Evolutionary conservation across 805 yeast genomes (phyloP).

Genomic region (Teunomyces cretensis): DNA sequence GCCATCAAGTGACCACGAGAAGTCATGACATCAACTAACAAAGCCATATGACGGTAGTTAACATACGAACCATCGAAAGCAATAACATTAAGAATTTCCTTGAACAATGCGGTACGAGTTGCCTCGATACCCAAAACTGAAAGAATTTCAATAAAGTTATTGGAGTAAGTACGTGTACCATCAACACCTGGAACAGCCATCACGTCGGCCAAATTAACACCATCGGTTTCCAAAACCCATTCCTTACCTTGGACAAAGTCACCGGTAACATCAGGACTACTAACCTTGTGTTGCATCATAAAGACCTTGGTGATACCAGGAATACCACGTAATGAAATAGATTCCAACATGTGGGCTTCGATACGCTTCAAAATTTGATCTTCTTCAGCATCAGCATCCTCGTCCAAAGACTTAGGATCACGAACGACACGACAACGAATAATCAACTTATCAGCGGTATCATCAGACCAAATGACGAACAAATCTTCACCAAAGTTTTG

Average conservation of each 20-base stretch:
- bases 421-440: constrained; percentile 98
- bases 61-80: constrained; percentile 99
- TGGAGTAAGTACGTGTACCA: constrained; percentile 84
- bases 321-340: constrained; percentile 93
- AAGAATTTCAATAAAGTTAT: constrained; percentile 93
- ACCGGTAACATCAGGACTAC: constrained; percentile 74
- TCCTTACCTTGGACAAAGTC: constrained; percentile 87
- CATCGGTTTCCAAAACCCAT: constrained; percentile 99
- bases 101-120: constrained; percentile 89
- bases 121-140: constrained; percentile 98
- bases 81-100: constrained; percentile 93
- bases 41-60: constrained; percentile 96
- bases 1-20: constrained; percentile 98
- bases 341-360: constrained; percentile 94
- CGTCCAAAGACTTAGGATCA: constrained; percentile 90
- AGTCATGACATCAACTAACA: constrained; percentile 97
- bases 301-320: constrained; percentile 88
- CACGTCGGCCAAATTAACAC: constrained; percentile 92
- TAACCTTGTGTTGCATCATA: constrained; percentile 82
- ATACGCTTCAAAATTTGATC: constrained; percentile 94
- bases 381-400: constrained; percentile 93
- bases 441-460: constrained; percentile 93
- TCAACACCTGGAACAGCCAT: constrained; percentile 96
- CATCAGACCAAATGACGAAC: constrained; percentile 98
- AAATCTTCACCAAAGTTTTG: constrained; percentile 92